Evolutionary conservation across 148 eudicot genomes (phyloP), one percentile per base, ranked within the genome.

Genomic region (Rhododendron mucronatum): DNA sequence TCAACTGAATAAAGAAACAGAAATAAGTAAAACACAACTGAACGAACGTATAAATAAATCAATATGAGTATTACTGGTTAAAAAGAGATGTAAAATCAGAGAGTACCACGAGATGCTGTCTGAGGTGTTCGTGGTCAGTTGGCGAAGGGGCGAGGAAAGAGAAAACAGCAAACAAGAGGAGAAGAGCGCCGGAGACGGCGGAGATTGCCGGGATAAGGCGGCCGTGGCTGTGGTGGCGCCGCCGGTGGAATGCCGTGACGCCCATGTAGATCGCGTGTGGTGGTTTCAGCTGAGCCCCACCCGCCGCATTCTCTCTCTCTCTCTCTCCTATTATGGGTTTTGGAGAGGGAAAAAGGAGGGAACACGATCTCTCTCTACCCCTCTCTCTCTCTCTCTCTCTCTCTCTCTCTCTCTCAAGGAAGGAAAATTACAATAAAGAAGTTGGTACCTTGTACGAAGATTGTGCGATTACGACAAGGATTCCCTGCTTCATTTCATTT

Each of bases 71-170:
- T 5, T 14, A 65, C 3, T 11, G 74, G 4, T 3, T 3, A 26
- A 11, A 26, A 65, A 67, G 74, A 10, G 73, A 65, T 65, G 73
- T 23, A 11, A 67, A 26, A n/a, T 26, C 12, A 26, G 73, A 26
- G 35, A 67, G 11, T 10, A 67, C 74, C 74, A 8, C 33, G 78
- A 81, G 77, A 65, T 84, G 85, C 77, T 33, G 88, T 83, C 61
- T 91, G n/a, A 86, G 81, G 61, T 69, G 91, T 47, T 77, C 82
- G 51, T 61, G 65, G 30, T 92, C 84, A 69, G 65, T 87, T 28
- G 92, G 95, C 44, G 89, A 89, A 61, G 95, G 96, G 84, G 93
- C 92, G 47, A 93, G 91, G 76, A 94, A 84, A 8, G 93, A 91
- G 78, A 94, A 89, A 16, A 92, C 71, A 45, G 87, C 88, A 73